A percentile compares a stretch with the other conserved stretches of the same genome.
Conservation (phyloP, 106 monocot genomes). For the Xerophyta viscosa region DNA sequence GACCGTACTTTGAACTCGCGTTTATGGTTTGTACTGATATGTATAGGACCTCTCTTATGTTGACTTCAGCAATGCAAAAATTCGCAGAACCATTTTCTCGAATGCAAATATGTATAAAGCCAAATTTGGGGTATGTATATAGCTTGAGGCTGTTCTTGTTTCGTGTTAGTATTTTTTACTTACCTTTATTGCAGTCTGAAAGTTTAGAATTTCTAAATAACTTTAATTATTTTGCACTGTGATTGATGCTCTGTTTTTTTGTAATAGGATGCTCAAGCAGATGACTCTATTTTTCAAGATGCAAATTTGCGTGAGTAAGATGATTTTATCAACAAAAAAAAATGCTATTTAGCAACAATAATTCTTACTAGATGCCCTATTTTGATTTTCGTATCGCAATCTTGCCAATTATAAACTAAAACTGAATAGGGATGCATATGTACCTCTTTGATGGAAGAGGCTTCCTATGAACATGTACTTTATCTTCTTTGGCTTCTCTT, state of each 20-base stretch:
- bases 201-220: too few species aligned
- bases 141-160: background rate
- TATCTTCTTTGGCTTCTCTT: too few species aligned
- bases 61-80: conserved; percentile 78
- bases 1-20: too few species aligned
- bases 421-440: too few species aligned
- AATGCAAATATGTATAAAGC: conserved; percentile 74
- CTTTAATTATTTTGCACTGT: too few species aligned
- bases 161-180: background rate
- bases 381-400: too few species aligned
- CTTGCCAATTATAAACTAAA: too few species aligned
- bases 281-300: conserved; percentile 63
- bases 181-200: background rate
- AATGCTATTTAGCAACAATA: too few species aligned
- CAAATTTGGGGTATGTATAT: conserved; percentile 62
- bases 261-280: conserved; percentile 72
- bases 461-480: too few species aligned
- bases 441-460: too few species aligned
- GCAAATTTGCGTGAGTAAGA: conserved; percentile 97
- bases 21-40: too few species aligned
- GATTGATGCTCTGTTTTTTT: conserved; percentile 7
- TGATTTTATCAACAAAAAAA: conserved; percentile 13
- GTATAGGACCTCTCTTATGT: conserved; percentile 83
- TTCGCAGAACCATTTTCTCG: conserved; percentile 61
- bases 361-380: too few species aligned